Evolutionary conservation across 208 protist genomes (phyloP).

Genomic region (Leishmania mexicana): DNA sequence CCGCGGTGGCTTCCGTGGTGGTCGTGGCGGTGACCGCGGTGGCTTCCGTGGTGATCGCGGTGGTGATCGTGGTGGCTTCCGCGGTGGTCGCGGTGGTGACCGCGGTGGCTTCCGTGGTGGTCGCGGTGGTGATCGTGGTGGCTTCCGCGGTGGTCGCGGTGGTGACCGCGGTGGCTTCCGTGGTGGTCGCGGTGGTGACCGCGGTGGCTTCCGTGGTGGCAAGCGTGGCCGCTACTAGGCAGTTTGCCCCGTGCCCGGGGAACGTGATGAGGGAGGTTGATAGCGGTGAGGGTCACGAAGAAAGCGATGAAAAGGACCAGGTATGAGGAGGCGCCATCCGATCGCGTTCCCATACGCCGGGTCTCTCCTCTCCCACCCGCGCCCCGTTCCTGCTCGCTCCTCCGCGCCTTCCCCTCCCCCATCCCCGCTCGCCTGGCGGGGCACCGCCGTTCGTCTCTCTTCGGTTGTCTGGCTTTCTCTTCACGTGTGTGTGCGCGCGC

Average conservation of each 20-base stretch:
- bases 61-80: slow-evolving; percentile 64
- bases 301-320: not conserved
- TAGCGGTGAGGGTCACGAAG: not conserved
- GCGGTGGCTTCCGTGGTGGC: slow-evolving; percentile 62
- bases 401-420: too few relatives aligned
- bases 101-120: slow-evolving; percentile 73
- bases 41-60: slow-evolving; percentile 66
- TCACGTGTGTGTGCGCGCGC: too few relatives aligned
- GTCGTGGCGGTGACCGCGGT: slow-evolving; percentile 57
- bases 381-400: not conserved
- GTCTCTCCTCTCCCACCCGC: not conserved
- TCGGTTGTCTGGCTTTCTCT: too few relatives aligned
- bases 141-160: slow-evolving; percentile 7
- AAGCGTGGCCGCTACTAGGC: slow-evolving; percentile 26
- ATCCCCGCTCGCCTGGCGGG: too few relatives aligned
- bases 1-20: slow-evolving; percentile 53
- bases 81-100: slow-evolving; percentile 53
- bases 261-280: not conserved
- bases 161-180: slow-evolving; percentile 36
- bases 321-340: not conserved
- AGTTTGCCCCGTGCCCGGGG: not conserved
- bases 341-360: not conserved
- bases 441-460: too few relatives aligned
- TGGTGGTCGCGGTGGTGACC: slow-evolving; percentile 48
- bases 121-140: slow-evolving; percentile 10